Conservation (phyloP, 2,329 filamentous ascomycete genomes). For the Beauveria rudraprayagi region DNA sequence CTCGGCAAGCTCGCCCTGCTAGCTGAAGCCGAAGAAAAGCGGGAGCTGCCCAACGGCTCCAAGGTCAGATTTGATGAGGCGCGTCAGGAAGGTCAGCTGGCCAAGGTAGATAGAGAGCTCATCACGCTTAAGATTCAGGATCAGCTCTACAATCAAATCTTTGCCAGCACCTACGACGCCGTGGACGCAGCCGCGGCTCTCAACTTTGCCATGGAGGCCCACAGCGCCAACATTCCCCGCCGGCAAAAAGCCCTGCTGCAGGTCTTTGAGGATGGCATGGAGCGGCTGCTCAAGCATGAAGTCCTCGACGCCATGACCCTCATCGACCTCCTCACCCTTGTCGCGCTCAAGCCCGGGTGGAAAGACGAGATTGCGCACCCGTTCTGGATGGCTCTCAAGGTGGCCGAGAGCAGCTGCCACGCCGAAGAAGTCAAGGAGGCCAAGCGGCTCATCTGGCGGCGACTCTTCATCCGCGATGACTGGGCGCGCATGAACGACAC, state of each 20-base stretch:
- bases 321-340: slow-evolving; percentile 74
- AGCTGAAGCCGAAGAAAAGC: slow-evolving; percentile 43
- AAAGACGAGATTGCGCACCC: slow-evolving; percentile 53
- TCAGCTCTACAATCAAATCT: slow-evolving; percentile 61
- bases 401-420: slow-evolving; percentile 45
- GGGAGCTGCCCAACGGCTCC: slow-evolving; percentile 26
- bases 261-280: slow-evolving; percentile 63
- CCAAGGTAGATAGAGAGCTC: slow-evolving; percentile 54
- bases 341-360: slow-evolving; percentile 40
- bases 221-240: slow-evolving; percentile 46
- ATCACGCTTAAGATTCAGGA: slow-evolving; percentile 74
- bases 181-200: slow-evolving; percentile 74
- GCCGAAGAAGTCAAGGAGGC: slow-evolving; percentile 51
- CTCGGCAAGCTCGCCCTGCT: slow-evolving; percentile 75
- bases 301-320: slow-evolving; percentile 57
- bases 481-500: slow-evolving; percentile 77
- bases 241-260: slow-evolving; percentile 59
- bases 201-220: slow-evolving; percentile 66
- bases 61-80: slow-evolving; percentile 29
- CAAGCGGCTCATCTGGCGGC: slow-evolving; percentile 69
- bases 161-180: slow-evolving; percentile 58
- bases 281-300: slow-evolving; percentile 61
- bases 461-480: slow-evolving; percentile 74
- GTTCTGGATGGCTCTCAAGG: slow-evolving; percentile 67
- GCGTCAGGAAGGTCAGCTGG: slow-evolving; percentile 35